Conservation (phyloP, 2,329 filamentous ascomycete species). For the Raffaelea albimanens region DNA sequence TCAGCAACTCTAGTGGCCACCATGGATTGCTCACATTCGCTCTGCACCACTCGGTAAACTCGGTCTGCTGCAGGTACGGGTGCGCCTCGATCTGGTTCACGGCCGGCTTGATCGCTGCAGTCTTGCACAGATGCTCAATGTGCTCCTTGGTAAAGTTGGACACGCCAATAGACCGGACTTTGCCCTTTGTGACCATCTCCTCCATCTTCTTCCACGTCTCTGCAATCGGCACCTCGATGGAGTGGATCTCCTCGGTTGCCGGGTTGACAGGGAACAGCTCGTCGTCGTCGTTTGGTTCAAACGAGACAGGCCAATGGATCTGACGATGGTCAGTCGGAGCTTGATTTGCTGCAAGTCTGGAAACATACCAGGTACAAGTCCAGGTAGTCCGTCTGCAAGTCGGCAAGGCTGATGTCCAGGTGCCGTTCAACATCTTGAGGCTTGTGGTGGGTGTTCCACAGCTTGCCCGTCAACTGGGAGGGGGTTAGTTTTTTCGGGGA, state of each 20-base stretch:
- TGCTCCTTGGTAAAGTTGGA: constrained; percentile 50
- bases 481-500: neutral
- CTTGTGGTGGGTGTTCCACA: constrained; percentile 52
- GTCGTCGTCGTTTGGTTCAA: constrained; percentile 18
- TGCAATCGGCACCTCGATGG: constrained; percentile 21
- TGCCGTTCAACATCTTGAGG: constrained; percentile 52
- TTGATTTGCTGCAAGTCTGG: neutral
- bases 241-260: constrained; percentile 20
- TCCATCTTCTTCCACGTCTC: constrained; percentile 48
- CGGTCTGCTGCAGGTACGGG: constrained; percentile 54
- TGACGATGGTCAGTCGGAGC: neutral
- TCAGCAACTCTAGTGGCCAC: neutral
- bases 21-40: constrained; percentile 20
- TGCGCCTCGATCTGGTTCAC: constrained; percentile 60
- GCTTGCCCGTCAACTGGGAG: constrained; percentile 32
- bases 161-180: constrained; percentile 50
- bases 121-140: constrained; percentile 42
- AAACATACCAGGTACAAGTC: constrained; percentile 47
- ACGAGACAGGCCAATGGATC: constrained; percentile 50
- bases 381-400: constrained; percentile 55
- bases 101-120: constrained; percentile 39
- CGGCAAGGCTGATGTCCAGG: constrained; percentile 40
- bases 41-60: constrained; percentile 46
- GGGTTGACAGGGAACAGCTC: constrained; percentile 5
- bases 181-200: constrained; percentile 35